Evolutionary conservation across 129 eudicot genomes (phyloP).

Genomic region (Tagetes erecta): DNA sequence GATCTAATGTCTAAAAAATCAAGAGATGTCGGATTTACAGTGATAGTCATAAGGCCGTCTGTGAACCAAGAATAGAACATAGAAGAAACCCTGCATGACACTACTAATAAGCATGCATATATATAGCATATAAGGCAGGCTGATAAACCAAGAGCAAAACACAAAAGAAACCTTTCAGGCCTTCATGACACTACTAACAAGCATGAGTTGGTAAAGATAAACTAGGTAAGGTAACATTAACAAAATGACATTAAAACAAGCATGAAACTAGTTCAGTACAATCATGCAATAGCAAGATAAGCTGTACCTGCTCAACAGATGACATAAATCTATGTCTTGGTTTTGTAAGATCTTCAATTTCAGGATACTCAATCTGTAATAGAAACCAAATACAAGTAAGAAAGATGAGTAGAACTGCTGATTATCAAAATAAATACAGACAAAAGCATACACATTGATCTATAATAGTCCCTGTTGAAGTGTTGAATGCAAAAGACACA

Average conservation of each 20-base stretch:
- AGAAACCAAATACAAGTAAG: background rate
- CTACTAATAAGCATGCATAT: background rate
- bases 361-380: conserved; percentile 92
- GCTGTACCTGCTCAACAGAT: conserved; percentile 84
- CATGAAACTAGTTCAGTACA: background rate
- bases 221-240: no score
- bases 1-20: background rate
- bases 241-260: background rate
- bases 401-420: background rate
- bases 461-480: background rate
- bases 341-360: conserved; percentile 81
- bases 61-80: background rate
- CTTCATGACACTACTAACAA: no score
- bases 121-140: background rate
- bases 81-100: background rate
- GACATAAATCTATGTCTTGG: conserved; percentile 99
- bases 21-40: background rate
- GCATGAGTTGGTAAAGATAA: no score
- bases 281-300: background rate
- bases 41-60: background rate
- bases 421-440: background rate
- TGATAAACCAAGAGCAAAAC: background rate
- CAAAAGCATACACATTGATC: background rate
- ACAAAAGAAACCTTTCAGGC: background rate
- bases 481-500: conserved; percentile 1